Evolutionary conservation across 2,329 filamentous ascomycete genomes (phyloP), one percentile per base, ranked within the genome.

Genomic region (Paraphaeosphaeria sporulosa): DNA sequence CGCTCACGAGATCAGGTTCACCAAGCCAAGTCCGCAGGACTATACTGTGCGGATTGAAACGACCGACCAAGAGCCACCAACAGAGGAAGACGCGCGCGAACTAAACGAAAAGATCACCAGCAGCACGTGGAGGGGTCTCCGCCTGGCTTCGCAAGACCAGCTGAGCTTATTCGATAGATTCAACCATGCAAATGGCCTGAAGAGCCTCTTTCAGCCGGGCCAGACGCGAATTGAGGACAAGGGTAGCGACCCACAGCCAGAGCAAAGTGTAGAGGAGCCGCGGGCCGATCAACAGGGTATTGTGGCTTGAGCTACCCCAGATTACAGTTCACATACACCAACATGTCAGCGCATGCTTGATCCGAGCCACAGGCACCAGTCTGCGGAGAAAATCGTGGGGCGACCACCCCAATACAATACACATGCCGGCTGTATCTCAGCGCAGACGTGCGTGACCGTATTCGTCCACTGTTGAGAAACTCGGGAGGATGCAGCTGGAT

Each of bases 111-210:
- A 89, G 57, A 96, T 96, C 76, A 88, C 90, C 21, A 97, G 93
- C 81, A 94, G 96, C 77, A 90, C 89, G 58, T 99, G 95, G 95
- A 87, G 94, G 67, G 92, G 93, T 5, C 81, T 99, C 64, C 88
- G 95, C 55, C 86, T 96, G 64, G 91, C 93, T 10, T 89, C 90
- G 58, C 88, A 87, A 65, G 88, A 84, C 58, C 90, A 90, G 69
- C 85, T 98, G 66, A 85, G 87, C 47, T 81, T 88, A 21, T 95
- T 98, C 76, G 94, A 98, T 77, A 92, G 90, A 76, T 91, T 97
- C 50, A 93, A 97, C 57, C 67, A 72, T 69, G 89, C 91, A 43
- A 91, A 90, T 73, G 91, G 92, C 64, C 74, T 89, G 61, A 81
- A 85, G 62, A 76, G 79, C 60, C 79, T 86, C 60, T 83, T 85